Evolutionary conservation across 83 land plant genomes (phyloP), one percentile per base, ranked within the genome.

Genomic region (Thuja plicata): DNA sequence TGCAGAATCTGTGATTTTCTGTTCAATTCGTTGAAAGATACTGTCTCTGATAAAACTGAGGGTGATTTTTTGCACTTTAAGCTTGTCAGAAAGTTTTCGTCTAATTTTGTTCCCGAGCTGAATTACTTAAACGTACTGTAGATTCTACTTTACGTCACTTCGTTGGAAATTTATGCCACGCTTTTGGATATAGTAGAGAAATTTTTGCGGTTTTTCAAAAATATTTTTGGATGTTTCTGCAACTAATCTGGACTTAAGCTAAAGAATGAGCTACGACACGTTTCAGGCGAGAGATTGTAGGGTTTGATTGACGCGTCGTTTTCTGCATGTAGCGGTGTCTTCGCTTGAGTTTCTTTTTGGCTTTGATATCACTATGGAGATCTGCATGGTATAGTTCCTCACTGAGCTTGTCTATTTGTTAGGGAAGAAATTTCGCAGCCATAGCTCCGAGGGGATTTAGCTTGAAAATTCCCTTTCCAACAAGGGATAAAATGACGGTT

Each of bases 401-500:
- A 74, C 38, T 3, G 17, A 32, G 37, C n/a, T 27, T 34, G 78
- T 34, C 38, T 74, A 74, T 74, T 74, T n/a, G 15, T 73, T 74
- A 74, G 78, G 78, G 78, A 32, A 74, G 78, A 30, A 74, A 74
- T 2, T 74, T 43, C 27, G 87, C 34, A 85, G 43, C 87, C 71
- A 85, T 85, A 85, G 87, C 87, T 52, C 50, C 70, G 17, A 85
- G 5, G 87, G 87, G 70, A 21, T 85, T 85, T 16, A 52, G 46
- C 8, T 50, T 85, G 60, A 48, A 85, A 52, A 48, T 85, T 43
- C 86, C 86, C 52, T 85, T 85, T 32, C 70, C 87, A 52, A 85
- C 24, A 30, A 85, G 87, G 87, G 87, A 85, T 21, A 85, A 85
- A 57, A 94, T 94, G 93, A 90, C 90, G 3, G 13, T 90, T 83